These are phyloP conservation scores for Amanita jacksonii DNA, from an alignment of 768 basidiomycete genomes.

Conservation along the genomic window DNA sequence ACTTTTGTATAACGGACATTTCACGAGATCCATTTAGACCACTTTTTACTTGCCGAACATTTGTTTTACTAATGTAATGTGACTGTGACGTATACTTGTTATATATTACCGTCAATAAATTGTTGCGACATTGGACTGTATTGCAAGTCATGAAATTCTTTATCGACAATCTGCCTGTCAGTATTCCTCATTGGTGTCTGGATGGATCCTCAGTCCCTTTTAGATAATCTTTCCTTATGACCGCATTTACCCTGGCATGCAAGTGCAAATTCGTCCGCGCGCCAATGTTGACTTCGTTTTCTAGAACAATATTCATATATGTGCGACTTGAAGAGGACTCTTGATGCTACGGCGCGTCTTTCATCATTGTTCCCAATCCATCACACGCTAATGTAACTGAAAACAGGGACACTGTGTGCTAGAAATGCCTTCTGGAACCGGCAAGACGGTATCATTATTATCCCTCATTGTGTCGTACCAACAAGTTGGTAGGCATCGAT, in stretches of 20 bases:
- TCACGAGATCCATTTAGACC: not conserved
- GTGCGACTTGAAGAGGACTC: slow-evolving; percentile 94
- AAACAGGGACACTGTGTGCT: slow-evolving; percentile 94
- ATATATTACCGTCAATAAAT: not conserved
- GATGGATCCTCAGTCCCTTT: slow-evolving; percentile 6
- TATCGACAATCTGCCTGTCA: slow-evolving; percentile 74
- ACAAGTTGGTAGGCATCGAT: slow-evolving; percentile 44
- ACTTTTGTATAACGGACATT: not conserved
- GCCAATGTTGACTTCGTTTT: not conserved
- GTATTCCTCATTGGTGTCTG: slow-evolving; percentile 14
- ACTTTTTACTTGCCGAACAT: not conserved
- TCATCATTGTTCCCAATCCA: slow-evolving; percentile 1
- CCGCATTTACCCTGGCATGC: slow-evolving; percentile 85
- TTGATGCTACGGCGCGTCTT: slow-evolving; percentile 75
- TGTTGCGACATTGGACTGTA: no score
- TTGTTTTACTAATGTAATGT: not conserved
- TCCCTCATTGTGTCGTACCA: slow-evolving; percentile 97
- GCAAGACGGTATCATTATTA: slow-evolving; percentile 94
- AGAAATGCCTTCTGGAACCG: slow-evolving; percentile 99
- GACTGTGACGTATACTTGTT: slow-evolving; percentile 1
- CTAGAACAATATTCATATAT: slow-evolving; percentile 98
- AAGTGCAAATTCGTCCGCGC: slow-evolving; percentile 6
- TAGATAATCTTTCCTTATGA: slow-evolving; percentile 91
- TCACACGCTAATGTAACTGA: not conserved
- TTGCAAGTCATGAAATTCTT: slow-evolving; percentile 58